Conservation (phyloP, 768 basidiomycete species). For the Lactarius indigo region DNA sequence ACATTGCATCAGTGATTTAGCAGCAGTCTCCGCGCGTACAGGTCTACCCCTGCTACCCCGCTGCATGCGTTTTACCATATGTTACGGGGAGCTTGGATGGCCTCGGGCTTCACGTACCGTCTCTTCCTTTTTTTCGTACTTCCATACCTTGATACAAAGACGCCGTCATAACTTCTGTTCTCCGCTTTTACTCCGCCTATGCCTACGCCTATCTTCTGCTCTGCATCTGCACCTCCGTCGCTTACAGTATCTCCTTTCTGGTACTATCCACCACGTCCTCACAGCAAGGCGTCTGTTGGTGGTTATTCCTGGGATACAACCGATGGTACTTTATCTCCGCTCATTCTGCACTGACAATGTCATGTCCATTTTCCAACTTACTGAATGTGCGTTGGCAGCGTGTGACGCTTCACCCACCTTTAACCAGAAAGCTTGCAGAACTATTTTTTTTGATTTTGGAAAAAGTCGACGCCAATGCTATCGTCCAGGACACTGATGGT, state of each 20-base stretch:
- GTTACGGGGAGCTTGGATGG: slow-evolving; percentile 19
- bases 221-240: slow-evolving; percentile 25
- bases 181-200: slow-evolving; percentile 20
- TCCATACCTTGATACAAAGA: slow-evolving; percentile 24
- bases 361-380: slow-evolving; percentile 40
- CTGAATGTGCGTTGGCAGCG: slow-evolving; percentile 36
- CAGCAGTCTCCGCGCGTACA: slow-evolving; percentile 16
- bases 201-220: slow-evolving; percentile 20
- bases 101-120: slow-evolving; percentile 8
- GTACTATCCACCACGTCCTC: slow-evolving; percentile 25
- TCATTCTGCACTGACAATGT: slow-evolving; percentile 36
- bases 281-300: slow-evolving; percentile 99
- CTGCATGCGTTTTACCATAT: slow-evolving; percentile 24
- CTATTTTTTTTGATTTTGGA: slow-evolving; percentile 97
- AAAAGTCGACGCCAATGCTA: slow-evolving; percentile 94
- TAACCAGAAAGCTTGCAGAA: slow-evolving; percentile 65
- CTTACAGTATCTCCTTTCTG: slow-evolving; percentile 18
- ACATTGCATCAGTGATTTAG: slow-evolving; percentile 23
- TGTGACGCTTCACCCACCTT: slow-evolving; percentile 24
- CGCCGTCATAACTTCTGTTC: slow-evolving; percentile 20
- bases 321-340: slow-evolving; percentile 70
- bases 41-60: neutral
- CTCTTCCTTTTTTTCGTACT: neutral
- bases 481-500: slow-evolving; percentile 96
- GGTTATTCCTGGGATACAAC: slow-evolving; percentile 99